Base-by-base conservation (phyloP, 805 yeast genomes). In the Schizosaccharomyces octosporus region DNA sequence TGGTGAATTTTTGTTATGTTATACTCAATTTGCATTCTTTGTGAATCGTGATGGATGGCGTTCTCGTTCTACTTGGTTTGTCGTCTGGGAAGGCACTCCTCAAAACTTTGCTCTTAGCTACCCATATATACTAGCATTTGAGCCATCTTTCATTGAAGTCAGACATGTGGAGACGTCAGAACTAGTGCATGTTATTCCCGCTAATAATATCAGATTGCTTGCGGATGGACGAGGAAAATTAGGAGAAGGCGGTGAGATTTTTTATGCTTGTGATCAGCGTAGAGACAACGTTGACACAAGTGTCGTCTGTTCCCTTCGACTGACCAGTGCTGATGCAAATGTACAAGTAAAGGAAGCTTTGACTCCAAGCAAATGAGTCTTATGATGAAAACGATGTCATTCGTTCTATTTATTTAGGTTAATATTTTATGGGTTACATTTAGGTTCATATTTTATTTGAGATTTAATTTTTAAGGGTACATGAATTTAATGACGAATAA, bases 31-130 rank as follows among this genome's bases (percentile, higher is more conserved):
- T 70, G 90, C 97, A 59, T 93, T 93, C 71, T 88, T 86, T 72
- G 94, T 93, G 66, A 89, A 93, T 68, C 79, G 85, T 63, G 89
- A 89, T 70, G 98, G 98, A 29, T 93, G 98, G 98, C 79, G 97
- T 66, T 84, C 94, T 21, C 81, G 89, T 64, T 87, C 93, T 55
- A 90, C 87, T 61, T 89, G 95, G 89, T 84, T 89, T 65, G 84
- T 93, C 61, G 82, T 85, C 69, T 93, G 98, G 98, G 97, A 93
- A 73, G 97, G 97, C 45, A 79, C 82, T 61, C 97, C 98, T 5
- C 93, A 85, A 68, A 81, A 83, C 64, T 87, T 93, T 71, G 94
- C 97, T 19, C 76, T 93, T 58, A 87, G 95, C 79, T 90, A 89
- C 73, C 98, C 98, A 3, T 90, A 88, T 69, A 75, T 93, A 62